Evolutionary conservation across 768 basidiomycete species (phyloP), one percentile per base, ranked within the genome.

Genomic region (Boletellus emodensis): DNA sequence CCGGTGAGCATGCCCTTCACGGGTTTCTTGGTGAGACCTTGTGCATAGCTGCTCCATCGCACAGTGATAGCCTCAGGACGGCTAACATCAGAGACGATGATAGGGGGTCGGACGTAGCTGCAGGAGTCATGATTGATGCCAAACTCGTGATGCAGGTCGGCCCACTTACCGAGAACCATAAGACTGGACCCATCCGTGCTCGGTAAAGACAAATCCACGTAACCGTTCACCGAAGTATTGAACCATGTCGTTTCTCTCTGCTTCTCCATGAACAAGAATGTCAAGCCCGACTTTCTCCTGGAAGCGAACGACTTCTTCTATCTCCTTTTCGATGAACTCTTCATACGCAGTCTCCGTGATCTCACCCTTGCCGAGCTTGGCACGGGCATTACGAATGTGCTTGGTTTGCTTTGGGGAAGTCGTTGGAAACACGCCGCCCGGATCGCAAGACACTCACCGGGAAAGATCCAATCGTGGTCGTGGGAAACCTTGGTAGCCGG

Each of bases 1-100:
- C 95, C 95, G 49, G 95, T 94, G 49, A 98, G 80, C 96, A 98
- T 97, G 60, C 95, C 95, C 85, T 99, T 99, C 92, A 99, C 94
- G 61, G 94, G 96, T 71, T 83, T 85, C 68, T 81, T 75, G 61
- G 94, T 90, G 64, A 97, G 66, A 67, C 89, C 93, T 77, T 98
- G 96, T 48, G 96, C 96, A 71, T 95, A 98, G 63, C 83, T 82
- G 55, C 88, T 91, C 96, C 96, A 99, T 69, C 82, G 84, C 66
- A 98, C 94, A 63, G 96, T 97, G 78, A 99, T 98, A 44, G 95
- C 84, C 37, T 72, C 73, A 44, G 91, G 82, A 60, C 96, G 91
- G 75, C 89, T 94, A 67, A 99, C 87, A 70, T 99, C 96, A 35
- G 94, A 95, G 66, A 98, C 94, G 65, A 99, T 84, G 76, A 98